Conservation (phyloP, 345 rosid genomes). For the Psidium friedrichsthalianum region DNA sequence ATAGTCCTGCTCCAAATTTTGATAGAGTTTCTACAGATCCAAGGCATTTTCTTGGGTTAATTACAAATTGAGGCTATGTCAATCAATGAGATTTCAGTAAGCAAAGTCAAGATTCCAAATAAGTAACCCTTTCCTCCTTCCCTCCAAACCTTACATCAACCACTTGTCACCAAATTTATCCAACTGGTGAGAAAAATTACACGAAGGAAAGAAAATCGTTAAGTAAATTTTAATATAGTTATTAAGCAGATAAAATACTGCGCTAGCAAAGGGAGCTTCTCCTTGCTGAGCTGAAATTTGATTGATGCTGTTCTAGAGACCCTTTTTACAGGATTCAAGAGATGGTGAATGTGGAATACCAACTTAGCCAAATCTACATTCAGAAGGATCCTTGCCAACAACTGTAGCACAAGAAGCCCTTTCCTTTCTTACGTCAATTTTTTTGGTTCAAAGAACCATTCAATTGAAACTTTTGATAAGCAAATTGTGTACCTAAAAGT, state of each 20-base stretch:
- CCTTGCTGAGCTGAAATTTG: background rate
- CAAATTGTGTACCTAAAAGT: background rate
- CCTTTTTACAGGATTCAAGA: background rate
- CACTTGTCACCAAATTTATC: background rate
- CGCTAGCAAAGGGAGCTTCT: background rate
- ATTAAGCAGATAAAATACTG: background rate
- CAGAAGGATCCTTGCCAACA: background rate
- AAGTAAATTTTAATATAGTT: background rate
- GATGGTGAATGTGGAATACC: background rate
- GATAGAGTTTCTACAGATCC: conserved; percentile 54
- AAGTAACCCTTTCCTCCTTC: background rate
- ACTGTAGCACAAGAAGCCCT: background rate
- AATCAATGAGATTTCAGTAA: background rate
- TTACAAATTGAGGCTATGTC: background rate
- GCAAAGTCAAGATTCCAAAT: background rate
- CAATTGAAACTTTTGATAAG: background rate
- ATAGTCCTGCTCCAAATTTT: conserved; percentile 94
- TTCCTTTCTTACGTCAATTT: background rate
- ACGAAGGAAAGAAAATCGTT: background rate
- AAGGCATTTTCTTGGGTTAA: background rate
- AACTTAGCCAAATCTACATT: background rate
- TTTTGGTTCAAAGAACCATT: background rate
- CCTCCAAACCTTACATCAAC: background rate
- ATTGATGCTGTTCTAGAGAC: background rate
- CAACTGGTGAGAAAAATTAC: background rate